These are phyloP conservation scores for Cutaneotrichosporon daszewskae DNA, from an alignment of 1,284 basidiomycete genomes.

Conservation along the genomic window DNA sequence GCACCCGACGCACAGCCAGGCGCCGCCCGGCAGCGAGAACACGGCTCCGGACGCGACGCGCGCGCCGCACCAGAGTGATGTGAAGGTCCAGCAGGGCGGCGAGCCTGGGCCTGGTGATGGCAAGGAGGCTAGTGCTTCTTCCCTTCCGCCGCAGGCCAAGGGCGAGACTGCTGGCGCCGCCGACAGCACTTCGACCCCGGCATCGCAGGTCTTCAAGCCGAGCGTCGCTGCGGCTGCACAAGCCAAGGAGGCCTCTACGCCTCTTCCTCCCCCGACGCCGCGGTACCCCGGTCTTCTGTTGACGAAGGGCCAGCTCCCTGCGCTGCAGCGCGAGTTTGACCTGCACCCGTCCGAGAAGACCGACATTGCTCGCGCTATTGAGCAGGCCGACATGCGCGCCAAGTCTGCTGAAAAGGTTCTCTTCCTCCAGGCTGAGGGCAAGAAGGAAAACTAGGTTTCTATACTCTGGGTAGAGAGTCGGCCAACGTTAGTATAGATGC, in stretches of 20 bases:
- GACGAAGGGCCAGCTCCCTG: conserved; percentile 32
- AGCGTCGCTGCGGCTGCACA: no score
- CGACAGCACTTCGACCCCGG: background rate
- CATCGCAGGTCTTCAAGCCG: background rate
- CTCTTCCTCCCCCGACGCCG: background rate
- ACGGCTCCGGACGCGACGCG: conserved; percentile 2
- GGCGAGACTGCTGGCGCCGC: conserved; percentile 2
- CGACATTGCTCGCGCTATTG: conserved; percentile 47
- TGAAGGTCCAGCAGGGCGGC: background rate
- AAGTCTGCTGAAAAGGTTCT: conserved; percentile 15
- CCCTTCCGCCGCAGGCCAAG: conserved; percentile 2
- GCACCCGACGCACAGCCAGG: conserved; percentile 15
- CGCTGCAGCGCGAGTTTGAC: conserved; percentile 38
- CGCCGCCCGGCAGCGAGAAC: conserved; percentile 1
- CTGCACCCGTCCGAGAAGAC: conserved; percentile 42
- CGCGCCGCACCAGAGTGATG: background rate
- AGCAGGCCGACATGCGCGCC: conserved; percentile 44
- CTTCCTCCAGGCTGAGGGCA: conserved; percentile 10
- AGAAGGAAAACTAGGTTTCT: conserved; percentile 46
- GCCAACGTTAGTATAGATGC: no score
- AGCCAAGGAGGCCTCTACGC: background rate
- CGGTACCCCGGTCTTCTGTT: conserved; percentile 21
- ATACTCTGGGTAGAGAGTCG: no score
- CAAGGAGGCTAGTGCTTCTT: background rate
- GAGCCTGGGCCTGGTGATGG: background rate